Evolutionary conservation across 306 rosid species (phyloP), one percentile per base, ranked within the genome.

Genomic region (Oemleria cerasiformis): DNA sequence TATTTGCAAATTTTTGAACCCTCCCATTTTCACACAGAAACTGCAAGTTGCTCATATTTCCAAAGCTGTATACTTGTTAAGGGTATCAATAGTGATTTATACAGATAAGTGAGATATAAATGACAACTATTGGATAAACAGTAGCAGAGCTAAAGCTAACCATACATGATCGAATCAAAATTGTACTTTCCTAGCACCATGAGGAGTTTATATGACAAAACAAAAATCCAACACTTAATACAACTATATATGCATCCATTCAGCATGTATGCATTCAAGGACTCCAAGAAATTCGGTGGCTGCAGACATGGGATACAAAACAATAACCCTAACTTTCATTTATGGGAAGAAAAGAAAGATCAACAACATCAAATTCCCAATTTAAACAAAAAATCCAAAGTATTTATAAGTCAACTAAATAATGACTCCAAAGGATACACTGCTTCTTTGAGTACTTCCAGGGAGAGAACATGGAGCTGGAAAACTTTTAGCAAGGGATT

Each of bases 11-110:
- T 80, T 94, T 94, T 60, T 94, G 99, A 70, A 86, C 88, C 74
- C 99, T 86, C 70, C 99, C 99, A 80, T 87, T 89, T 84, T 94
- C 96, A 75, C 88, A 89, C 53, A 94, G 89, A 87, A 91, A 94
- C 72, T 89, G 95, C 95, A 94, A 75, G 76, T 85, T 91, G 90
- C 78, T 82, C 63, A 80, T 67, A 73, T 89, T 94, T 57, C 96
- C 97, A 78, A 79, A 91, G 79, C 99, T 94, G 81, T 68, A 70
- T 25, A 50, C 73, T 73, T 38, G 92, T 94, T 82, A 94, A 89
- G 90, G 86, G 16, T 20, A 61, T 58, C 48, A 67, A 53, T 40
- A 70, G 57, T 41, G 23, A 42, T 40, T 48, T 25, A 30, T 43
- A 50, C 58, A 43, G 66, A 76, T 16, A 72, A 71, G 4, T 17